Conservation (phyloP, 441 rosid genomes). For the Aleurites moluccanus region DNA sequence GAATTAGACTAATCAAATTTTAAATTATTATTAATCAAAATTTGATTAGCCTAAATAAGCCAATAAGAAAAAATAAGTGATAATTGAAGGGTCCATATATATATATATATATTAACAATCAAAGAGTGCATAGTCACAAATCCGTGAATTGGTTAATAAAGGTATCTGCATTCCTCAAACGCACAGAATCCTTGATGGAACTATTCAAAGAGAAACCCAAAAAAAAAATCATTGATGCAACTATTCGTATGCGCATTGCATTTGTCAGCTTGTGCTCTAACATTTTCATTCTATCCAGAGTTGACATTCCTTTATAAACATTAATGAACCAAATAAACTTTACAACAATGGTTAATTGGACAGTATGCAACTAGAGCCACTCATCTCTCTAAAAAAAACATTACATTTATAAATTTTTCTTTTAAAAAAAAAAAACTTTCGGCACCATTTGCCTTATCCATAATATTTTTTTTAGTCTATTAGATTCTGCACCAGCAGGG, state of each 20-base stretch:
- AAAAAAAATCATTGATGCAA: not conserved
- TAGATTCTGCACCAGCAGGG: constrained; percentile 26
- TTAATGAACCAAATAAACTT: not conserved
- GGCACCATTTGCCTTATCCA: constrained; percentile 33
- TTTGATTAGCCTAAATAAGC: too few relatives aligned
- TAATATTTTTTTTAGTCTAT: not conserved
- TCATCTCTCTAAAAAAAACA: constrained; percentile 10
- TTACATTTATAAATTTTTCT: too few relatives aligned
- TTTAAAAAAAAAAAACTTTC: constrained; percentile 4
- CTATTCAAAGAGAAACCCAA: too few relatives aligned
- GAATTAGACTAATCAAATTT: too few relatives aligned
- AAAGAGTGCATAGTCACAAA: too few relatives aligned
- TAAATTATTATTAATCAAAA: too few relatives aligned
- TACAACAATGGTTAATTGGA: not conserved
- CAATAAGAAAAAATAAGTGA: too few relatives aligned
- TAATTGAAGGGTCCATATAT: too few relatives aligned
- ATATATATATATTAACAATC: too few relatives aligned
- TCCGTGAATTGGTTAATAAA: too few relatives aligned
- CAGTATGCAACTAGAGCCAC: not conserved
- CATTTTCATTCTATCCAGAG: constrained; percentile 27
- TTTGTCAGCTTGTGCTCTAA: constrained; percentile 6
- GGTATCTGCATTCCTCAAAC: too few relatives aligned
- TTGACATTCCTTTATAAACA: constrained; percentile 35
- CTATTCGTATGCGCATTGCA: not conserved
- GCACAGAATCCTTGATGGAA: too few relatives aligned